Conservation (phyloP, 2,329 filamentous ascomycete genomes). For the Fusarium poae region DNA sequence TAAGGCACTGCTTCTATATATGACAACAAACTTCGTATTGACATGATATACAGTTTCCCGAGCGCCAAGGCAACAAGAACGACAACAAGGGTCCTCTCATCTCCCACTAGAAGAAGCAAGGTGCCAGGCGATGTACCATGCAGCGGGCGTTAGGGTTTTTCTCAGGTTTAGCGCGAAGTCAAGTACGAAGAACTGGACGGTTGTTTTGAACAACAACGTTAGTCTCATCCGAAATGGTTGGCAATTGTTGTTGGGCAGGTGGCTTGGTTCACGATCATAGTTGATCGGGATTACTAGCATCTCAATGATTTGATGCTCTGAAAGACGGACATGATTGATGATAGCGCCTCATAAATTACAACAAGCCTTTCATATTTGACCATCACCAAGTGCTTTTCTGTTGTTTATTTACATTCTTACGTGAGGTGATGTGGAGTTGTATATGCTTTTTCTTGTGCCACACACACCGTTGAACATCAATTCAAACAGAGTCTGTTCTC, state of each 20-base stretch:
- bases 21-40: slow-evolving; percentile 1
- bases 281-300: slow-evolving; percentile 14
- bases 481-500: not conserved
- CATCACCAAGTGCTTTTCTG: not conserved
- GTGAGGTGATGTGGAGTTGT: not conserved
- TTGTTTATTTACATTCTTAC: not conserved
- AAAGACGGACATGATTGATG: slow-evolving; percentile 40
- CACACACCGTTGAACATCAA: not conserved
- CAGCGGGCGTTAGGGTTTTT: slow-evolving; percentile 27
- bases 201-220: slow-evolving; percentile 16
- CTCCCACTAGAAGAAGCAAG: slow-evolving; percentile 55
- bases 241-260: slow-evolving; percentile 16
- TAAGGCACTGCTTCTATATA: slow-evolving; percentile 49
- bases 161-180: slow-evolving; percentile 6
- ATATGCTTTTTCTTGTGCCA: not conserved
- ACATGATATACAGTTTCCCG: slow-evolving; percentile 59
- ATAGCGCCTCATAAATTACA: slow-evolving; percentile 36
- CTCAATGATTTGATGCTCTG: slow-evolving; percentile 28
- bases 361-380: slow-evolving; percentile 27
- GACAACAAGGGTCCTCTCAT: slow-evolving; percentile 62
- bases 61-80: slow-evolving; percentile 66
- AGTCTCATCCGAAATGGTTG: slow-evolving; percentile 30
- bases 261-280: slow-evolving; percentile 15
- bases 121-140: slow-evolving; percentile 10
- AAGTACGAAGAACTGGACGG: slow-evolving; percentile 10